A percentile compares a stretch with the other conserved stretches of the same genome.
These are phyloP conservation scores for Dactylis glomerata DNA, from an alignment of 176 grass and related monocot species.

Conservation along the genomic window DNA sequence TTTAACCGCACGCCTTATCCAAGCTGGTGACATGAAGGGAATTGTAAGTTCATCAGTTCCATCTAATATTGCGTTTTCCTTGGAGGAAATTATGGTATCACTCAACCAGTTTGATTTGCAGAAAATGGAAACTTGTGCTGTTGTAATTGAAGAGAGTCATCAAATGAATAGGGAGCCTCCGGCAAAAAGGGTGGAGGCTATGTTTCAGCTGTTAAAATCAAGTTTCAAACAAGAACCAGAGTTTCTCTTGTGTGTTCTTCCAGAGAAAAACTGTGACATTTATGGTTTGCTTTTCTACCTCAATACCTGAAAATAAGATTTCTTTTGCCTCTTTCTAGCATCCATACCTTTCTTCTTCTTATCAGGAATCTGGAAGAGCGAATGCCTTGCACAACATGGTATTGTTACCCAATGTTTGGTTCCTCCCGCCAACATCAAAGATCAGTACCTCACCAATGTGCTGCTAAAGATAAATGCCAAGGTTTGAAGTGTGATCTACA, in stretches of 20 bases:
- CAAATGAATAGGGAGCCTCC: conserved; percentile 23
- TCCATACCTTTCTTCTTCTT: neutral
- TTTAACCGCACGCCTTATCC: conserved; percentile 37
- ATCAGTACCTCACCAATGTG: conserved; percentile 63
- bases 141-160: conserved; percentile 37
- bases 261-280: conserved; percentile 51
- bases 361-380: conserved; percentile 62
- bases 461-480: conserved; percentile 74
- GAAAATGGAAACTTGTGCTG: conserved; percentile 16
- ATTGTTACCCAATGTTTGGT: conserved; percentile 62
- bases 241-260: conserved; percentile 55
- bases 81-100: neutral
- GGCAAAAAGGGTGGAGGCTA: conserved; percentile 35
- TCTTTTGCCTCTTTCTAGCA: neutral
- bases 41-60: conserved; percentile 17
- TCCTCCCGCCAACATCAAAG: conserved; percentile 24
- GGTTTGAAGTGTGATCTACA: conserved; percentile 15
- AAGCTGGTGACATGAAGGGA: conserved; percentile 42
- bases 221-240: neutral
- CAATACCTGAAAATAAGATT: neutral
- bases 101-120: conserved; percentile 7
- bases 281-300: conserved; percentile 6
- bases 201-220: conserved; percentile 30
- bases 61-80: neutral
- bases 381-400: conserved; percentile 39